These are phyloP conservation scores for Centrapalus pauciflorus DNA, from an alignment of 129 eudicot species.

Conservation along the genomic window DNA sequence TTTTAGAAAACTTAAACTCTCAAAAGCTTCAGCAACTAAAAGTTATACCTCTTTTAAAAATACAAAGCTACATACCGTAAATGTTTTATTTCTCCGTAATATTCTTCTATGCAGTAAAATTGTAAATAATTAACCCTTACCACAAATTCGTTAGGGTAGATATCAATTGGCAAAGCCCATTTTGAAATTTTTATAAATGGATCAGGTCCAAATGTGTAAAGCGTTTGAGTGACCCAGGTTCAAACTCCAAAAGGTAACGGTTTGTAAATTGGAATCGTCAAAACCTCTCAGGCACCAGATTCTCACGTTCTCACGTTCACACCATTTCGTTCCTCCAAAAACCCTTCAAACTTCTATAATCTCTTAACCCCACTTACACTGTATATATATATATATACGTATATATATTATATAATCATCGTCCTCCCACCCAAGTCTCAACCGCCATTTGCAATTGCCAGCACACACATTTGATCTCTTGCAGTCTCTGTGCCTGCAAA, in stretches of 20 bases:
- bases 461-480: neutral
- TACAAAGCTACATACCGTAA: too few species aligned
- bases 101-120: too few species aligned
- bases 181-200: neutral
- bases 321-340: constrained; percentile 23
- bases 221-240: neutral
- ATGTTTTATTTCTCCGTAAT: too few species aligned
- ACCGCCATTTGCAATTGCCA: neutral
- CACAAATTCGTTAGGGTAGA: too few species aligned
- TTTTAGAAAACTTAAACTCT: too few species aligned
- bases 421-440: neutral
- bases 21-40: too few species aligned
- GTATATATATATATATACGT: neutral
- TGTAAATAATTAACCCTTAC: too few species aligned
- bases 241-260: constrained; percentile 1
- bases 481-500: neutral
- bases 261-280: neutral
- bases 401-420: neutral
- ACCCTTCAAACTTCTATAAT: neutral
- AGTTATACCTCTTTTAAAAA: too few species aligned
- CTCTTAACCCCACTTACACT: neutral
- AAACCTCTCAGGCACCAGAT: neutral
- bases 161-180: too few species aligned
- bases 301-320: constrained; percentile 33
- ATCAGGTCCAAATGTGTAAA: neutral